phyloP scores from a whole-genome alignment of 768 basidiomycete species.

The Termitomyces sp. region DNA sequence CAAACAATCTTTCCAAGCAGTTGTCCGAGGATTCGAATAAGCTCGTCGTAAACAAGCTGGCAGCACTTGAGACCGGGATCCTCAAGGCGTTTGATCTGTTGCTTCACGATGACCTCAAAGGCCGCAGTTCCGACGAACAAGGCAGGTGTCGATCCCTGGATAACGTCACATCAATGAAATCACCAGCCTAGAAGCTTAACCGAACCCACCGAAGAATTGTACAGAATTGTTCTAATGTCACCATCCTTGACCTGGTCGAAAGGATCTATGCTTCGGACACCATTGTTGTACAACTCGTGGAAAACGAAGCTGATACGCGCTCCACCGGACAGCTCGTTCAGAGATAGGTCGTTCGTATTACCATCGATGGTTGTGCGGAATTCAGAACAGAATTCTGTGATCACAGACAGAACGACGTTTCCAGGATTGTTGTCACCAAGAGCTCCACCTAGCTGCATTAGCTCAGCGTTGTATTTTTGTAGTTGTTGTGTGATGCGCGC shows the following conservation, averaged over 20 bases:
- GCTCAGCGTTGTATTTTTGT: constrained; percentile 82
- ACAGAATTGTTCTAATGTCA: constrained; percentile 91
- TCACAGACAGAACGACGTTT: constrained; percentile 92
- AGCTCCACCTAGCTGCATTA: constrained; percentile 80
- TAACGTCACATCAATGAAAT: not conserved
- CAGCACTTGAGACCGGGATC: constrained; percentile 94
- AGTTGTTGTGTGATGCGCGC: constrained; percentile 88
- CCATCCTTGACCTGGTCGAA: constrained; percentile 99
- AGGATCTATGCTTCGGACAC: constrained; percentile 93
- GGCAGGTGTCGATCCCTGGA: constrained; percentile 89
- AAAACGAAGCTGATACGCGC: constrained; percentile 99
- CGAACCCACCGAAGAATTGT: constrained; percentile 88
- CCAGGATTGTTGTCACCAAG: constrained; percentile 82
- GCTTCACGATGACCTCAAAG: constrained; percentile 98
- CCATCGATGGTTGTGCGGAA: constrained; percentile 98
- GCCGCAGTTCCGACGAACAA: constrained; percentile 96
- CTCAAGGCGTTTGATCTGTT: constrained; percentile 96
- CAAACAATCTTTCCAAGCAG: constrained; percentile 82
- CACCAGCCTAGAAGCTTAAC: not conserved
- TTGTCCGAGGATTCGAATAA: constrained; percentile 93
- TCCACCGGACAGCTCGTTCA: constrained; percentile 98
- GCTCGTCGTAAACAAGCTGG: constrained; percentile 93
- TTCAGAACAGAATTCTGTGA: constrained; percentile 96
- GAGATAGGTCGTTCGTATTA: constrained; percentile 89
- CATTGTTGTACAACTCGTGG: constrained; percentile 97